Evolutionary conservation across 2,329 filamentous ascomycete species (phyloP).

Genomic region (Ophiostoma perfectum): DNA sequence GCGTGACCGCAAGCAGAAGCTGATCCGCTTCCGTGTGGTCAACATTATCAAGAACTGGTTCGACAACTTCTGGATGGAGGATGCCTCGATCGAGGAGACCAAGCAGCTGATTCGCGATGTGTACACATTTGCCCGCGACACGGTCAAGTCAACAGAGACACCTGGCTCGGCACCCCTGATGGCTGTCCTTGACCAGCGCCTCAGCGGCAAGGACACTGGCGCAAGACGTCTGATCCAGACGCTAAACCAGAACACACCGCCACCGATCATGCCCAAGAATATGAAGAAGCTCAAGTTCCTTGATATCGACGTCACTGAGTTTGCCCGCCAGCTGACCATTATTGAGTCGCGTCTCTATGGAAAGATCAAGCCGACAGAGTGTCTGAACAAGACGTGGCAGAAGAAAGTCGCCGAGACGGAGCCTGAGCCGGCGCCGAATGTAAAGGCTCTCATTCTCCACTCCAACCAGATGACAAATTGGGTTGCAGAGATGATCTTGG

Average conservation of each 20-base stretch:
- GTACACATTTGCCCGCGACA: conserved; percentile 84
- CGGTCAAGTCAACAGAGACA: conserved; percentile 87
- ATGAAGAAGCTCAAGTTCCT: conserved; percentile 99
- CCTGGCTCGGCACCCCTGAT: conserved; percentile 81
- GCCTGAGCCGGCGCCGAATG: conserved; percentile 81
- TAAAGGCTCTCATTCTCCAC: conserved; percentile 93
- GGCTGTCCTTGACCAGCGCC: conserved; percentile 79
- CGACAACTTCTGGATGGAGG: conserved; percentile 98
- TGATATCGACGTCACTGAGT: conserved; percentile 92
- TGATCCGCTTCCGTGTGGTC: conserved; percentile 85
- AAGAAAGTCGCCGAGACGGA: conserved; percentile 83
- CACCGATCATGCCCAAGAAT: conserved; percentile 93
- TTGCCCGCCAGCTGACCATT: conserved; percentile 94
- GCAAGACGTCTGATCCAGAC: conserved; percentile 84
- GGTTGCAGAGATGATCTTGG: conserved; percentile 98
- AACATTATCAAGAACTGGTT: conserved; percentile 99
- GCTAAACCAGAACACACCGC: conserved; percentile 71
- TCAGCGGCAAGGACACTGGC: conserved; percentile 80
- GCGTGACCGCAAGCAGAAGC: conserved; percentile 92
- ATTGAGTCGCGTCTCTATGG: conserved; percentile 92
- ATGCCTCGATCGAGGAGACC: conserved; percentile 68
- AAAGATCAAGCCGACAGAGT: conserved; percentile 94
- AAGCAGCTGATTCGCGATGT: conserved; percentile 82
- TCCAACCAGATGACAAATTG: conserved; percentile 99
- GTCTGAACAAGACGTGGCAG: conserved; percentile 97